These are phyloP conservation scores for Penicillium fimorum DNA, from an alignment of 495 filamentous ascomycete genomes.

Conservation along the genomic window DNA sequence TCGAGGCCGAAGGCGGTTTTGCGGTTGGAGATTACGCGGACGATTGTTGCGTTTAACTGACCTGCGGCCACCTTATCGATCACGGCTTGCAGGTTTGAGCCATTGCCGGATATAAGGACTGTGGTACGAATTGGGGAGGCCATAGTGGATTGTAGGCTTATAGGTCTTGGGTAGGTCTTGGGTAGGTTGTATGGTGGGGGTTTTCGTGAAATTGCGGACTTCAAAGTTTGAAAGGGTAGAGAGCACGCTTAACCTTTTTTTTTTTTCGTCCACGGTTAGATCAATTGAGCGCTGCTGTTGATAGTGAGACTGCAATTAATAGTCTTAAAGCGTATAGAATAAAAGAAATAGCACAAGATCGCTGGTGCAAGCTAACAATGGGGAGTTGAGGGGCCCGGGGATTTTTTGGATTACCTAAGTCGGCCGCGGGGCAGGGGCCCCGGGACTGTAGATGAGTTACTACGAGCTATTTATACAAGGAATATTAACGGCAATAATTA, in stretches of 20 bases:
- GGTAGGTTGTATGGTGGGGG: neutral
- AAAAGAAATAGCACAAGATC: neutral
- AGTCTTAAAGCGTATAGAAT: neutral
- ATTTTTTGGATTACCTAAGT: conserved; percentile 8
- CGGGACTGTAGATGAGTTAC: neutral
- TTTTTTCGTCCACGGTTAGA: neutral
- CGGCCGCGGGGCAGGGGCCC: conserved; percentile 4
- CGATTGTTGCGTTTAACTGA: conserved; percentile 61
- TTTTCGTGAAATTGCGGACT: conserved; percentile 1
- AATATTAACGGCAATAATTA: neutral
- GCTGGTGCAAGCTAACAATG: neutral
- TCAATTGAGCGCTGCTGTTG: neutral
- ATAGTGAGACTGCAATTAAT: neutral
- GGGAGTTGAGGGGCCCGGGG: neutral
- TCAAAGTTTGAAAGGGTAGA: neutral
- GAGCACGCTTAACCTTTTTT: neutral
- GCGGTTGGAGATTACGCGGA: conserved; percentile 80
- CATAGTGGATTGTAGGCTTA: conserved; percentile 24
- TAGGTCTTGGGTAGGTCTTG: neutral
- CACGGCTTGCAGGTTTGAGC: conserved; percentile 86
- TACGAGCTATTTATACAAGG: neutral
- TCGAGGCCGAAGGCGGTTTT: conserved; percentile 75
- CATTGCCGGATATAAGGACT: conserved; percentile 74
- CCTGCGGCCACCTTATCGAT: conserved; percentile 66
- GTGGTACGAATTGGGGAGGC: conserved; percentile 46